Base-by-base conservation (phyloP, 495 filamentous ascomycete genomes). In the Thozetella sp. region DNA sequence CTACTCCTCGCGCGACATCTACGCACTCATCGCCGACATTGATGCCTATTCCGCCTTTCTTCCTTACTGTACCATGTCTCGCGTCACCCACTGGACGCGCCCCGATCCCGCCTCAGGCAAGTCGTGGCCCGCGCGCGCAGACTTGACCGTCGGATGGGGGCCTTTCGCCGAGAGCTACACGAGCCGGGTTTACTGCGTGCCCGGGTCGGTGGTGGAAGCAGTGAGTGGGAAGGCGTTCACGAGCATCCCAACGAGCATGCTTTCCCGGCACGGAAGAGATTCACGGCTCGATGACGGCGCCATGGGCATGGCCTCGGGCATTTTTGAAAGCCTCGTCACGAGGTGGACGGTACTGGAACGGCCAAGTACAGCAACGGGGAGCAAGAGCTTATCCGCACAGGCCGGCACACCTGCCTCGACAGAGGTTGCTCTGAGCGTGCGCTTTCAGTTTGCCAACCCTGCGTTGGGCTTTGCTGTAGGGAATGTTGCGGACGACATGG, bases 71-170 rank as follows among this genome's bases (percentile, higher is more conserved):
- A 78, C 80, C 13, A 76, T 78, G 6, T 91, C 89, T 1, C 80
- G 73, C 26, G 90, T 97, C 1, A 97, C 91, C 3, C 61, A 58
- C 23, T 85, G 81, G 81, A 71, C 76, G 2, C 23, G 52, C 30
- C 58, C 63, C 45, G 57, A 72, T 52, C 79, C 84, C 56, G 69
- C 77, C 0, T 17, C 51, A 54, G 22, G 63, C 68, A 59, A 66
- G 22, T 57, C 79, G 0, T 89, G 86, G 74, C 95, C 95, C 0
- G 80, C 83, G 22, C 86, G 86, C 66, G 95, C 92, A 1, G 87
- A 88, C 70, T 82, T 99, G 22, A 89, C 86, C 3, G 86, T 97
- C 25, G 93, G 93, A 55, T 99, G 90, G 84, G 90, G 90, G 13
- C 84, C 83, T 10, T 81, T 94, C 68, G 87, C 88, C 51, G 93